Base-by-base conservation (phyloP, 1,284 basidiomycete species). In the Schizopora paradoxa region DNA sequence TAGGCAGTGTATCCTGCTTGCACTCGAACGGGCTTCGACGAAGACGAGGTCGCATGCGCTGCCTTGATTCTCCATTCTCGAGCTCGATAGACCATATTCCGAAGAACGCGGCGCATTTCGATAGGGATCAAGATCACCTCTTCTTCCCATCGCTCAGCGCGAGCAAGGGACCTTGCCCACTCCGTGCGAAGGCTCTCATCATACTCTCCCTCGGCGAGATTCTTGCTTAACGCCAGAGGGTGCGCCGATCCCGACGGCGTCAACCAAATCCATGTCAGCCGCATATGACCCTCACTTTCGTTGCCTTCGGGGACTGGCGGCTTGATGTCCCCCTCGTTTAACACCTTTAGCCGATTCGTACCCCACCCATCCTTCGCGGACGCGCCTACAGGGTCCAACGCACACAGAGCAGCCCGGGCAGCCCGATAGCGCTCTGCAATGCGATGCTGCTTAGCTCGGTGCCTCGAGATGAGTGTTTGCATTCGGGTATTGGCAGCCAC, bases 121-220 rank as follows among this genome's bases (percentile, higher is more conserved):
- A 58, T 57, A 10, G 29, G 42, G 14, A 60, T 29, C 1, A 58
- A 49, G 16, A 43, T 16, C 1, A 51, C 45, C 35, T 58, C 55
- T 27, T 58, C 56, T 8, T 18, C 19, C 56, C 56, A 60, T 0
- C 53, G 47, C 32, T 54, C 47, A 5, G 36, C 45, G 1, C 53
- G 37, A 11, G 56, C 54, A n/a, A 42, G 38, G 14, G 45, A 44
- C 29, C 56, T 57, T 33, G 51, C 54, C 55, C 55, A 60, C 16
- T 40, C 37, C 21, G 26, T 23, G 23, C 37, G 37, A 27, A 40
- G 37, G 16, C 37, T 23, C 16, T 2, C 16, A 40, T 18, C 4
- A n/a, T n/a, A n/a, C n/a, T n/a, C n/a, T n/a, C n/a, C n/a, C n/a
- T n/a, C n/a, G n/a, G n/a, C n/a, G n/a, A n/a, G n/a, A n/a, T n/a